Percentiles rank a stretch among this genome's conserved stretches.
Conservation (phyloP, 345 rosid genomes). For the Gossypium turneri region DNA sequence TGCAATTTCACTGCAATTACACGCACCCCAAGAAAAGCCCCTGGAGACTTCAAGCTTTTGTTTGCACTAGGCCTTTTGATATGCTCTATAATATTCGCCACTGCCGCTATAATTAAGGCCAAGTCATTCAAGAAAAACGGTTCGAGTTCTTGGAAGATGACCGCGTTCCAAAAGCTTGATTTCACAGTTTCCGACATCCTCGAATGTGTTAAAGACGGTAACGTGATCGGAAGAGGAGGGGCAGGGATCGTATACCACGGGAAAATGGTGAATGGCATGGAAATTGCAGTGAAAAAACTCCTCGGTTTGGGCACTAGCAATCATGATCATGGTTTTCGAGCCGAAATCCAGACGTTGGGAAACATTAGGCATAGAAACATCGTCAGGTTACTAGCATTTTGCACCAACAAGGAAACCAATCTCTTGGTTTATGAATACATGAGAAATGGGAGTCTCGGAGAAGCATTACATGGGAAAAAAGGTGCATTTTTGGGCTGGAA, state of each 20-base stretch:
- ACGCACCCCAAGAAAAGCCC: slow-evolving; percentile 22
- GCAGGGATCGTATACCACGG: slow-evolving; percentile 69
- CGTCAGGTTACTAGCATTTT: slow-evolving; percentile 58
- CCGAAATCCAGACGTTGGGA: slow-evolving; percentile 65
- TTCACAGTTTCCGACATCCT: slow-evolving; percentile 44
- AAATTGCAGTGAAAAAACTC: slow-evolving; percentile 61
- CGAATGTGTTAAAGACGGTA: slow-evolving; percentile 61
- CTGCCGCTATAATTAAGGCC: slow-evolving; percentile 46
- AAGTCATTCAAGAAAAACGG: slow-evolving; percentile 34
- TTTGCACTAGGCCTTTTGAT: slow-evolving; percentile 48
- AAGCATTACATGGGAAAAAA: slow-evolving; percentile 55
- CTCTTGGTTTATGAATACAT: slow-evolving; percentile 65
- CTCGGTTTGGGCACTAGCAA: slow-evolving; percentile 38
- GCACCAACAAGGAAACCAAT: slow-evolving; percentile 58
- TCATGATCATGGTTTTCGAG: slow-evolving; percentile 60
- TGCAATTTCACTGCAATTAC: slow-evolving; percentile 35
- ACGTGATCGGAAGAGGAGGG: slow-evolving; percentile 67
- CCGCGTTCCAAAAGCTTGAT: slow-evolving; percentile 62
- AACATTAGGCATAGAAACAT: slow-evolving; percentile 66
- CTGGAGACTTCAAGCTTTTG: slow-evolving; percentile 40
- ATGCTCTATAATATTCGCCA: slow-evolving; percentile 44
- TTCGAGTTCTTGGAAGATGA: slow-evolving; percentile 48
- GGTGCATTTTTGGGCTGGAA: slow-evolving; percentile 54
- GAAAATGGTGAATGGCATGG: slow-evolving; percentile 46
- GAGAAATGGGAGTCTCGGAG: slow-evolving; percentile 69